Percentiles rank a stretch among this genome's conserved stretches.
phyloP scores from a whole-genome alignment of 768 basidiomycete genomes.

The Suillus tomentosus region DNA sequence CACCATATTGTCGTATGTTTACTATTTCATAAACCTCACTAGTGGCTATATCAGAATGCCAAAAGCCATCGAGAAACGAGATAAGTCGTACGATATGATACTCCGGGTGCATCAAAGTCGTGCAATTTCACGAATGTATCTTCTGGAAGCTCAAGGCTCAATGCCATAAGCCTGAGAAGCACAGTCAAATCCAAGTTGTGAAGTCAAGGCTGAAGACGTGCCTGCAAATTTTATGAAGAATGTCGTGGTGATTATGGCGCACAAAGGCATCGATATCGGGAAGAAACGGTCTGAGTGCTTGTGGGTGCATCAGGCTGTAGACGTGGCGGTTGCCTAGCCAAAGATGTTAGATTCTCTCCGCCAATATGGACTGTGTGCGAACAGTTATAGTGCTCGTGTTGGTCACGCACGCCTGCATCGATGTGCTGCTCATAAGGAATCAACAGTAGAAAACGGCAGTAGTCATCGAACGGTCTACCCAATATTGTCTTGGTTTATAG shows the following conservation, averaged over 20 bases:
- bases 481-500: constrained; percentile 53
- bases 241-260: constrained; percentile 50
- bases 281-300: constrained; percentile 49
- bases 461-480: constrained; percentile 33
- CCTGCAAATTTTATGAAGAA: constrained; percentile 52
- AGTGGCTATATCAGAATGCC: not conserved
- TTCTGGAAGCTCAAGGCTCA: constrained; percentile 56
- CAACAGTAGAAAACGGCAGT: not conserved
- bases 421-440: constrained; percentile 46
- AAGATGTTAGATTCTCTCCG: not conserved
- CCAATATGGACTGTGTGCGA: constrained; percentile 3
- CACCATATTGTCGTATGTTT: constrained; percentile 16
- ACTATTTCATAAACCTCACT: constrained; percentile 75
- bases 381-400: constrained; percentile 68
- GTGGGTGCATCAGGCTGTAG: constrained; percentile 49
- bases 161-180: constrained; percentile 44
- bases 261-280: constrained; percentile 54
- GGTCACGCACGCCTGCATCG: constrained; percentile 61
- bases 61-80: not conserved
- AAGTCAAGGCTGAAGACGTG: constrained; percentile 16
- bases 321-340: constrained; percentile 51
- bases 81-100: constrained; percentile 40
- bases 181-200: not conserved
- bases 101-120: constrained; percentile 42
- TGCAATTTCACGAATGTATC: constrained; percentile 52